Evolutionary conservation across 805 yeast species (phyloP).

Genomic region (Kuraishia floccosa): DNA sequence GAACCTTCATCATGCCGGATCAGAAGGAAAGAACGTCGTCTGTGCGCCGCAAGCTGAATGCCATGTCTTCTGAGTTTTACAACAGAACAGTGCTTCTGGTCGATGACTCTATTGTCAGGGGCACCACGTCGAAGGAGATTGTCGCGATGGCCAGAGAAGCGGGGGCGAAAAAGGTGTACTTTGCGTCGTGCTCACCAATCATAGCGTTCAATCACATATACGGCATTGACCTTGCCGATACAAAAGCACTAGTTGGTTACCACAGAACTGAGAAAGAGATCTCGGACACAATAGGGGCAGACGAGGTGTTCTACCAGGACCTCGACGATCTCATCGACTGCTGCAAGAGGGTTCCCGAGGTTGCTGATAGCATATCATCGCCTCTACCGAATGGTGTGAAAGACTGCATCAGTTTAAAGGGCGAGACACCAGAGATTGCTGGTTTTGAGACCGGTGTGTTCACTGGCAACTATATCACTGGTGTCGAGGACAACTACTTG

Average conservation of each 20-base stretch:
- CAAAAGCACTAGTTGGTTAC: conserved; percentile 86
- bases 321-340: conserved; percentile 76
- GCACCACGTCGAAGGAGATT: conserved; percentile 94
- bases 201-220: conserved; percentile 92
- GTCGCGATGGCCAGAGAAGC: conserved; percentile 98
- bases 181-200: conserved; percentile 98
- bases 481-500: conserved; percentile 75
- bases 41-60: conserved; percentile 89
- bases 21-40: conserved; percentile 90
- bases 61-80: conserved; percentile 88
- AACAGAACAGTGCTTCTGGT: conserved; percentile 81
- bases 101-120: conserved; percentile 96
- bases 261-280: conserved; percentile 66
- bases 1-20: conserved; percentile 98
- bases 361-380: conserved; percentile 20
- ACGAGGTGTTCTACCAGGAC: conserved; percentile 79
- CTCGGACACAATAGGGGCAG: conserved; percentile 76
- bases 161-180: conserved; percentile 89
- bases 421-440: conserved; percentile 23
- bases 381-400: conserved; percentile 20
- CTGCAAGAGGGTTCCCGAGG: conserved; percentile 32
- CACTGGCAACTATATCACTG: conserved; percentile 92
- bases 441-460: conserved; percentile 94
- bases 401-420: conserved; percentile 7
- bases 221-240: conserved; percentile 96